A percentile compares a stretch with the other conserved stretches of the same genome.
phyloP scores from a whole-genome alignment of 78 protist genomes.

The Pelomyxa schiedti region DNA sequence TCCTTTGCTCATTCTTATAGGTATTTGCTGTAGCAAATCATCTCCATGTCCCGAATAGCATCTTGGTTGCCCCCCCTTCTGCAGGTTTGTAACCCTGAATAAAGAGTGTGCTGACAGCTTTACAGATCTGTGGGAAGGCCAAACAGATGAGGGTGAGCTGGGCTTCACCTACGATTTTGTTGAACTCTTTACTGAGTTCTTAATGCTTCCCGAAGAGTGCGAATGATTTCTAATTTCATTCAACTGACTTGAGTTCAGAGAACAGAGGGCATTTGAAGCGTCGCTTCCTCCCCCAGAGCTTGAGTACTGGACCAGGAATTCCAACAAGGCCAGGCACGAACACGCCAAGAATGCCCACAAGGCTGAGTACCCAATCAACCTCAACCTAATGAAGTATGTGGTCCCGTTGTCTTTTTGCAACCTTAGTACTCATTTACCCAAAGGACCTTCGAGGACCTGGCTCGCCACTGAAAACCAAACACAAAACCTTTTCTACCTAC shows the following conservation, averaged over 20 bases:
- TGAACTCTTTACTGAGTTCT: conserved; percentile 25
- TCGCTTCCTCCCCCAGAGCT: background rate
- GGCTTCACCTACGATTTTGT: conserved; percentile 62
- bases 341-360: conserved; percentile 38
- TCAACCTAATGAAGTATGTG: conserved; percentile 19
- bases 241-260: too few species aligned
- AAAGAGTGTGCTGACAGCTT: too few species aligned
- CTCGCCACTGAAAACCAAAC: too few species aligned
- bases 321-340: conserved; percentile 4
- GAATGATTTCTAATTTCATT: too few species aligned
- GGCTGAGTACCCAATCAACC: conserved; percentile 25
- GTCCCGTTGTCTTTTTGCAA: too few species aligned
- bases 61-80: conserved; percentile 51
- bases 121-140: conserved; percentile 86
- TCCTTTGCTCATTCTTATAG: background rate
- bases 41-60: conserved; percentile 35
- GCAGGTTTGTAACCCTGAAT: too few species aligned
- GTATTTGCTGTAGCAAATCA: conserved; percentile 20
- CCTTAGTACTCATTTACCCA: too few species aligned
- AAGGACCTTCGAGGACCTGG: too few species aligned
- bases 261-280: background rate
- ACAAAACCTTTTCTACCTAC: too few species aligned
- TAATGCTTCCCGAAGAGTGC: background rate
- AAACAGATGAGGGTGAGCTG: conserved; percentile 78
- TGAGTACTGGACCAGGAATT: conserved; percentile 2